Base-by-base conservation (phyloP, 2,329 filamentous ascomycete species). In the Ophiostoma himal-ulmi region DNA sequence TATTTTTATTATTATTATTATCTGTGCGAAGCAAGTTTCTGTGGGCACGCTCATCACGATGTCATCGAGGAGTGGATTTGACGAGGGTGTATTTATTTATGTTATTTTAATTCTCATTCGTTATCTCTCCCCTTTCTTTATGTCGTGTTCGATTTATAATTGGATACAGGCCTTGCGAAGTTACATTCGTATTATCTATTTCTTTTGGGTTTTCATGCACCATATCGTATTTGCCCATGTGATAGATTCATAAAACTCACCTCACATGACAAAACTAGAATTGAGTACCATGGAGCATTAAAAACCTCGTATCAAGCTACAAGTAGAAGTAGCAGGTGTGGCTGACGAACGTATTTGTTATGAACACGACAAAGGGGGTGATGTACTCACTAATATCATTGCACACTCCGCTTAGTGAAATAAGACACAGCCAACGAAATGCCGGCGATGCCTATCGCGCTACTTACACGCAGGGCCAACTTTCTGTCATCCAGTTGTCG, bases 151-250 rank as follows among this genome's bases (percentile, higher is more conserved):
- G 22, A 62, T 62, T 34, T 62, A 62, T 62, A 62, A 62, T 62
- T 62, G 57, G 57, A 5, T 34, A 62, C 57, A 62, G 5, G 26
- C 57, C n/a, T 48, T 14, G 20, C 22, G 22, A 14, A 62, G 57
- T 62, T 62, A 34, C 57, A 62, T 62, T 62, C 57, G 57, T 62
- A 62, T 62, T 62, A 6, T 13, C 57, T 22, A 22, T 11, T 34
- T 34, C 57, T 30, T 62, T 34, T n/a, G n/a, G 57, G 14, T 14
- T 34, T 34, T 34, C 22, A 62, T 62, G 57, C 57, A 62, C 26
- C 5, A 30, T 62, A 57, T 57, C 52, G 52, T 57, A 57, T 57
- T 57, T 57, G 52, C 22, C 52, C 52, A 57, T 57, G n/a, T 57
- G n/a, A 26, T 11, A 57, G 52, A 7, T 26, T 57, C 13, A 57